Percentiles rank a stretch among this genome's conserved stretches.
Evolutionary conservation across 495 filamentous ascomycete genomes (phyloP).

Genomic region (Copromyces sp.): DNA sequence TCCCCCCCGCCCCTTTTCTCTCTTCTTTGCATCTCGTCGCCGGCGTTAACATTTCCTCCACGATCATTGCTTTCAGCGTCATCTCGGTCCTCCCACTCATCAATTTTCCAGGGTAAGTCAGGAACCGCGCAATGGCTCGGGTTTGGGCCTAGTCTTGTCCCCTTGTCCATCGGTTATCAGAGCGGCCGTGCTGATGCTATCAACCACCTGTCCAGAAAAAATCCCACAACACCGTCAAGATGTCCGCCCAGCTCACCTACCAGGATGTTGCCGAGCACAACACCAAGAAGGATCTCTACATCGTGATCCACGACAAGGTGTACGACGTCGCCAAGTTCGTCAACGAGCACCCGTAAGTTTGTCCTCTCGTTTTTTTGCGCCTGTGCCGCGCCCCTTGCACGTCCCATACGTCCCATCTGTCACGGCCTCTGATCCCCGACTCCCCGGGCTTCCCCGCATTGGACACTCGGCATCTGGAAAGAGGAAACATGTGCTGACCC

Average conservation of each 20-base stretch:
- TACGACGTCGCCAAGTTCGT: conserved; percentile 84
- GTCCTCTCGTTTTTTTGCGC: background rate
- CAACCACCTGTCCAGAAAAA: conserved; percentile 15
- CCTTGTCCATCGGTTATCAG: background rate
- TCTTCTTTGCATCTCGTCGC: conserved; percentile 3
- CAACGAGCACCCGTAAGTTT: conserved; percentile 97
- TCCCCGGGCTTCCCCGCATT: background rate
- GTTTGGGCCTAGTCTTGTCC: background rate
- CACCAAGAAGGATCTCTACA: conserved; percentile 89
- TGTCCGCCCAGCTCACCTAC: conserved; percentile 71
- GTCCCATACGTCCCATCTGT: background rate
- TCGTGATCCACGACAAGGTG: conserved; percentile 93
- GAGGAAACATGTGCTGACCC: conserved; percentile 8
- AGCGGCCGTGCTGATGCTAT: conserved; percentile 3
- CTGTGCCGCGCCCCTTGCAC: background rate
- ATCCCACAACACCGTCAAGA: conserved; percentile 30
- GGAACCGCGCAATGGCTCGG: background rate
- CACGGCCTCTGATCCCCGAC: background rate
- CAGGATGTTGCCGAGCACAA: conserved; percentile 77
- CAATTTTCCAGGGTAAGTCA: background rate
- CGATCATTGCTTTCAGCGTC: background rate
- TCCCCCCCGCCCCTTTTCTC: conserved; percentile 7
- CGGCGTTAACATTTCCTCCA: background rate
- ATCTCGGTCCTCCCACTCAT: background rate
- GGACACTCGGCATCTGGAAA: conserved; percentile 2